phyloP scores from a whole-genome alignment of 345 rosid species.

The Crucihimalaya himalaica region DNA sequence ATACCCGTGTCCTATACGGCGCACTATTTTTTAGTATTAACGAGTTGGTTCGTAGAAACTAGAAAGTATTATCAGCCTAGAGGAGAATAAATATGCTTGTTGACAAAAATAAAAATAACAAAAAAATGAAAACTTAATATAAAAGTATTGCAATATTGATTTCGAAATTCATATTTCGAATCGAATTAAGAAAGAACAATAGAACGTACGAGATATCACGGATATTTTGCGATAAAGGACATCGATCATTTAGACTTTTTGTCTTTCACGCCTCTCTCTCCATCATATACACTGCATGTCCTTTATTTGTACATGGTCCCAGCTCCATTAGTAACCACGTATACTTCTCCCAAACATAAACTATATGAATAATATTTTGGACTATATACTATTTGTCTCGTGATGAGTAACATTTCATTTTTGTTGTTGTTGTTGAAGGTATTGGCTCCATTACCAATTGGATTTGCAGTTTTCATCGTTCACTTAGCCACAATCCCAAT shows the following conservation, averaged over 20 bases:
- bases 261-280: constrained; percentile 28
- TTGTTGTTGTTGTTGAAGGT: constrained; percentile 48
- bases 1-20: constrained; percentile 26
- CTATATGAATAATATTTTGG: constrained; percentile 1
- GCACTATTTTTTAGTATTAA: not conserved
- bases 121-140: no score
- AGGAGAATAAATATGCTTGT: not conserved
- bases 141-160: no score
- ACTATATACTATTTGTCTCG: constrained; percentile 16
- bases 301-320: constrained; percentile 30
- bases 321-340: constrained; percentile 28
- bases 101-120: no score
- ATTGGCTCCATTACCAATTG: constrained; percentile 94
- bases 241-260: not conserved
- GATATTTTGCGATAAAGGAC: not conserved
- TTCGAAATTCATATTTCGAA: not conserved
- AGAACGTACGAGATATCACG: not conserved
- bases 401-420: constrained; percentile 15
- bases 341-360: constrained; percentile 14
- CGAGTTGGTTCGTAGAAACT: not conserved
- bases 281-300: constrained; percentile 7
- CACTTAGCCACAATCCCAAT: constrained; percentile 90
- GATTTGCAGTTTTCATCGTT: constrained; percentile 95
- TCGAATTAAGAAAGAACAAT: not conserved
- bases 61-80: not conserved